Percentiles rank a stretch among this genome's conserved stretches.
These are phyloP conservation scores for Hyaloperonospora brassicae DNA, from an alignment of 352 stramenopile species.

Conservation along the genomic window DNA sequence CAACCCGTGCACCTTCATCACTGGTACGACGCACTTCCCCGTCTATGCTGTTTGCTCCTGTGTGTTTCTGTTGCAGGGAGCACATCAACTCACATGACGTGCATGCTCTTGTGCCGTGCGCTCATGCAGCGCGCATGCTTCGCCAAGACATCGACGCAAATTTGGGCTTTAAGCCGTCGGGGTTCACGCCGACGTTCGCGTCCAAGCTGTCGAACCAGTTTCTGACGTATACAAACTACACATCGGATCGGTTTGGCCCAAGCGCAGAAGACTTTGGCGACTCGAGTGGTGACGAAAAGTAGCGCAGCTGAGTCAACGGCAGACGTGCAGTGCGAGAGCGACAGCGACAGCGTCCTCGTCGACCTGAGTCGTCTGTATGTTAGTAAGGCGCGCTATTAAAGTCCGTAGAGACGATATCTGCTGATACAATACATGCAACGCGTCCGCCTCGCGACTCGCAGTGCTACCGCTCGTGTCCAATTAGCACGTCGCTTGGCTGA, in stretches of 20 bases:
- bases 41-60: not conserved
- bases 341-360: too few relatives aligned
- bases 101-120: not conserved
- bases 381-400: too few relatives aligned
- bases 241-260: constrained; percentile 38
- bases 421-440: too few relatives aligned
- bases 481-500: too few relatives aligned
- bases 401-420: too few relatives aligned
- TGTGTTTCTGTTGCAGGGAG: not conserved
- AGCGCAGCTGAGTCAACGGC: too few relatives aligned
- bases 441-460: too few relatives aligned
- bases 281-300: constrained; percentile 18
- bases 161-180: constrained; percentile 39
- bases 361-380: too few relatives aligned
- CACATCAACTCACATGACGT: constrained; percentile 2
- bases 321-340: too few relatives aligned
- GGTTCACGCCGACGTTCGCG: constrained; percentile 42
- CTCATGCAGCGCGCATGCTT: constrained; percentile 33
- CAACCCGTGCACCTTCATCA: constrained; percentile 47
- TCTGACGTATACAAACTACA: constrained; percentile 54
- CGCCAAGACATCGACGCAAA: constrained; percentile 48
- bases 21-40: constrained; percentile 19
- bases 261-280: constrained; percentile 36
- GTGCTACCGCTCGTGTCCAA: too few relatives aligned
- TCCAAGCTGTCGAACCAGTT: constrained; percentile 61